Base-by-base conservation (phyloP, 2,329 filamentous ascomycete genomes). In the Trichoderma hamatum region DNA sequence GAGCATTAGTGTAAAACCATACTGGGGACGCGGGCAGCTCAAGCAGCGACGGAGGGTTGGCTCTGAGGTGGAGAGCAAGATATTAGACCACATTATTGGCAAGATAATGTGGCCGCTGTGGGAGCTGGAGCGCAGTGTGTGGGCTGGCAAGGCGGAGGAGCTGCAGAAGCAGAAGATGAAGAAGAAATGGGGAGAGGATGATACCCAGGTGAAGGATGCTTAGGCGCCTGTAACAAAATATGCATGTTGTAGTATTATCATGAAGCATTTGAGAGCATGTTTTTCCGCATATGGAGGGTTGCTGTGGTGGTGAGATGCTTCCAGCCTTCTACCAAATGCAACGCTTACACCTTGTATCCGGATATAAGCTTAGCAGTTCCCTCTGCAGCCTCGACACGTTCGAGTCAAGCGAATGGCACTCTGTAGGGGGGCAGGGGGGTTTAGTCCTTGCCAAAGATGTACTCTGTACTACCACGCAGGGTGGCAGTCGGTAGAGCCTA, bases 51-150 rank as follows among this genome's bases (percentile, higher is more conserved):
- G 76, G 60, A 54, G 55, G 32, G n/a, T 28, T 16, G 49, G 55
- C 11, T 30, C 51, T 9, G 67, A 69, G 49, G 16, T 19, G 13
- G 65, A 70, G 51, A 32, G 28, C 13, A 43, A 34, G n/a, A 65
- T 61, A 6, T 46, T 70, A 11, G 49, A 69, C 11, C 80, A 84
- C 62, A 86, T 87, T 28, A 87, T 84, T 76, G 73, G 73, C 60
- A 80, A 79, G 70, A 88, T 96, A 65, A 82, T 90, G 58, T 76
- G 79, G n/a, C 79, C 81, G 51, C 86, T 94, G 2, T 83, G 85
- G 74, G 73, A 73, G 46, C 78, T 97, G 56, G 94, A 97, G 82
- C 83, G 83, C 74, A 83, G 84, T 69, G 93, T 90, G 36, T 97
- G 94, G 93, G 71, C 67, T 24, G 30, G 61, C 6, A 63, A 68